Percentiles rank a stretch among this genome's conserved stretches.
These are phyloP conservation scores for Penicillium coffeae DNA, from an alignment of 495 filamentous ascomycete genomes.

Conservation along the genomic window DNA sequence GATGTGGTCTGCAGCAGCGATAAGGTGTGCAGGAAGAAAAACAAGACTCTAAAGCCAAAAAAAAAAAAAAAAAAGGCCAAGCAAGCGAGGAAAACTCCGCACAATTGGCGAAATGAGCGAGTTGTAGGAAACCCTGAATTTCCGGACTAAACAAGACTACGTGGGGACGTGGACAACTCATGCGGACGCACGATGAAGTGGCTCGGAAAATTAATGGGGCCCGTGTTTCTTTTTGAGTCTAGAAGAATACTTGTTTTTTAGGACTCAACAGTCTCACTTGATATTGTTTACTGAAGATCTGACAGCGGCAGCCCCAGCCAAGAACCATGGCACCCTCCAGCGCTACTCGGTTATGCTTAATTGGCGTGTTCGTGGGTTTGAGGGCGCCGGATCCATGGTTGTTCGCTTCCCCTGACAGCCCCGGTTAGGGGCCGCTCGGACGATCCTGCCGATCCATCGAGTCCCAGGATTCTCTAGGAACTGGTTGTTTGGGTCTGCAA, in stretches of 20 bases:
- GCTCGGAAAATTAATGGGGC: slow-evolving; percentile 6
- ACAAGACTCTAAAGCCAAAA: not conserved
- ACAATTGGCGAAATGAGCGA: not conserved
- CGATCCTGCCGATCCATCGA: slow-evolving; percentile 7
- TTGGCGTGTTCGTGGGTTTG: slow-evolving; percentile 1
- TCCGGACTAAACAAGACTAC: slow-evolving; percentile 6
- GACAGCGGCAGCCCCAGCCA: slow-evolving; percentile 20
- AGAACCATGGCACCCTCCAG: slow-evolving; percentile 15
- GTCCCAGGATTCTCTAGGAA: too few species aligned
- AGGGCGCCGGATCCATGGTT: slow-evolving; percentile 10
- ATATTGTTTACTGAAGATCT: too few species aligned
- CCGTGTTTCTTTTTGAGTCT: not conserved
- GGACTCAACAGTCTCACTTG: too few species aligned
- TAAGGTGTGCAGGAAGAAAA: too few species aligned
- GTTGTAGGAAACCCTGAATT: not conserved
- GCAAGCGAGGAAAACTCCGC: not conserved
- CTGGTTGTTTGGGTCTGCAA: too few species aligned
- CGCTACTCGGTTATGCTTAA: slow-evolving; percentile 23
- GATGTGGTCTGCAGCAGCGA: too few species aligned
- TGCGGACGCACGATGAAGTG: slow-evolving; percentile 12
- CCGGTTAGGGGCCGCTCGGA: not conserved
- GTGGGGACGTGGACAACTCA: slow-evolving; percentile 13
- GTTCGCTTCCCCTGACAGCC: slow-evolving; percentile 1
- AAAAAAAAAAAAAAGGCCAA: not conserved
- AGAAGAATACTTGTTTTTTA: too few species aligned